Evolutionary conservation across 345 rosid genomes (phyloP), one percentile per base, ranked within the genome.

Genomic region (Gossypium australe): DNA sequence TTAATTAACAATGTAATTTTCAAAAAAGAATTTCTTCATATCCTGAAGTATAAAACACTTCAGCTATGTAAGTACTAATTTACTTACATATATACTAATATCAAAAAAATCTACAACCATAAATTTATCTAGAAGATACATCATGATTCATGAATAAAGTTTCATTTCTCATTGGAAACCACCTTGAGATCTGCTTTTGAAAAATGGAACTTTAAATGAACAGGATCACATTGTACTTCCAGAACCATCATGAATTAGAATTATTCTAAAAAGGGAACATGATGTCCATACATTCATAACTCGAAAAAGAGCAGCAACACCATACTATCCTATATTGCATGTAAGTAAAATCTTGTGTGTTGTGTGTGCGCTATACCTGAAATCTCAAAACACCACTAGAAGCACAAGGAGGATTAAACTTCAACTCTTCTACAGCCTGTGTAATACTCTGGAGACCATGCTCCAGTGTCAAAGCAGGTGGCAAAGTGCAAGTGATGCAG

Each of bases 391-490:
- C 70, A 49, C 97, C 97, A 49, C 76, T 75, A 43, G 84, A 81
- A 61, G 87, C 80, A 41, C 66, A 17, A 4, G 94, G 97, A 75
- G 95, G 95, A 80, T 89, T 79, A 72, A 75, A 27, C 87, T 88
- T 88, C 66, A 92, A 73, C 81, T 85, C 72, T 43, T 88, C 84
- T 2, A 94, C 84, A 69, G 89, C 94, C 38, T 80, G 87, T 70
- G 76, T 79, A 7, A 94, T 80, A 13, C 88, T 81, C 79, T 83
- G 77, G 0, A 94, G 84, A 1, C 97, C 98, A 22, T 72, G 70
- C 76, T 90, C 86, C 62, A 94, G 87, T 67, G 97, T 88, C 86
- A 92, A 83, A 9, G 97, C 98, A 41, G 95, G 95, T 64, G 93
- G 86, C 80, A 92, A 81, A 55, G 86, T 88, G 66, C 88, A 88